These are phyloP conservation scores for Cercophora samala DNA, from an alignment of 495 filamentous ascomycete species.

Conservation along the genomic window DNA sequence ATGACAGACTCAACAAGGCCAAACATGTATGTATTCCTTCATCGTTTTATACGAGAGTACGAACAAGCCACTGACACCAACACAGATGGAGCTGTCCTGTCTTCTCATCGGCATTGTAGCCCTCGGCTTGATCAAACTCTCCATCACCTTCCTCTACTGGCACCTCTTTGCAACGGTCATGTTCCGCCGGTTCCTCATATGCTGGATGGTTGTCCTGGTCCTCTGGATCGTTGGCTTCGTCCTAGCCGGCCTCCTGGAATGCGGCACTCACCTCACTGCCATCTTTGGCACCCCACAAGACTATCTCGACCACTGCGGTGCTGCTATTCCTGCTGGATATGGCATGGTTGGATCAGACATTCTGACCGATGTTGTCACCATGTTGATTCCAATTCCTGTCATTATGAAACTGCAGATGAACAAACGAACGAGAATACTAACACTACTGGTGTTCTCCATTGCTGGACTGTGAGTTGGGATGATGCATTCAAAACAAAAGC, in stretches of 20 bases:
- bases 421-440: conserved; percentile 13
- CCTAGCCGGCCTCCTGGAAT: conserved; percentile 15
- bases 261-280: conserved; percentile 17
- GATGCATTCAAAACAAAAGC: too few relatives aligned
- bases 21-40: conserved; percentile 13
- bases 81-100: conserved; percentile 8
- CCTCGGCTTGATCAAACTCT: conserved; percentile 22
- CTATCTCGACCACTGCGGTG: conserved; percentile 16
- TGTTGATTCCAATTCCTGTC: conserved; percentile 24
- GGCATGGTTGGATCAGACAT: conserved; percentile 23
- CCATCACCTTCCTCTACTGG: conserved; percentile 23
- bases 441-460: conserved; percentile 21
- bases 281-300: conserved; percentile 12
- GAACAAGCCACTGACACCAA: neutral
- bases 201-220: conserved; percentile 19
- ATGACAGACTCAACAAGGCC: conserved; percentile 12
- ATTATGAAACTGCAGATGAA: conserved; percentile 17
- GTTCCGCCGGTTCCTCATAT: conserved; percentile 22
- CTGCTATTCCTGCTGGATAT: conserved; percentile 11
- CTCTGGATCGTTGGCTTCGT: conserved; percentile 20
- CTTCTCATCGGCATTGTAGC: conserved; percentile 14
- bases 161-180: conserved; percentile 20
- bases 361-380: conserved; percentile 21
- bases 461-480: conserved; percentile 21
- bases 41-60: neutral